Conservation (phyloP, 164 flowering plant species). For the Macadamia integrifolia region DNA sequence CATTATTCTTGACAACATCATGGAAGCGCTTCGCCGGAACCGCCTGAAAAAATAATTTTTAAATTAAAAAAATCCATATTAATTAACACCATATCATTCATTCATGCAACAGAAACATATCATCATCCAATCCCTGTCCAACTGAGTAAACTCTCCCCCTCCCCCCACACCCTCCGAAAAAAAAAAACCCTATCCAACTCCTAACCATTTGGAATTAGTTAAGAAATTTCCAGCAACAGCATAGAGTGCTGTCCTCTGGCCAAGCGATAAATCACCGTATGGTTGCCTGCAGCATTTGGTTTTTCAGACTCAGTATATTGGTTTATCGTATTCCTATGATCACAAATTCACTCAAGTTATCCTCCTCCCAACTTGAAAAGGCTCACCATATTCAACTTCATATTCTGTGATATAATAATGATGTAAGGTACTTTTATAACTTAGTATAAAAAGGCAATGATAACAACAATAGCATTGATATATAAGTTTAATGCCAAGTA, state of each 20-base stretch:
- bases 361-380: not conserved
- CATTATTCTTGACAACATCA: slow-evolving; percentile 47
- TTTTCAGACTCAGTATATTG: not conserved
- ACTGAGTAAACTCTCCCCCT: no score
- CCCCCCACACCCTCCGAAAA: no score
- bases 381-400: not conserved
- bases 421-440: not conserved
- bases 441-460: not conserved
- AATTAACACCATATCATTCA: not conserved
- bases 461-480: not conserved
- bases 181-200: no score
- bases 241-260: no score
- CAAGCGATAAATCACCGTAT: no score
- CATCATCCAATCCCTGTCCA: no score
- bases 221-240: no score
- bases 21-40: slow-evolving; percentile 71
- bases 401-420: not conserved
- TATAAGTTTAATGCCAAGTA: not conserved
- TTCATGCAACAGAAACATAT: no score
- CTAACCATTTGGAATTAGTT: no score
- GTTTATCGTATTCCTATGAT: not conserved
- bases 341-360: not conserved
- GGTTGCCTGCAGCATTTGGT: no score
- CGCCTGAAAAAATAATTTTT: slow-evolving; percentile 43
- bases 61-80: not conserved